phyloP scores from a whole-genome alignment of 768 basidiomycete genomes.

The Leucosporidium scottii region DNA sequence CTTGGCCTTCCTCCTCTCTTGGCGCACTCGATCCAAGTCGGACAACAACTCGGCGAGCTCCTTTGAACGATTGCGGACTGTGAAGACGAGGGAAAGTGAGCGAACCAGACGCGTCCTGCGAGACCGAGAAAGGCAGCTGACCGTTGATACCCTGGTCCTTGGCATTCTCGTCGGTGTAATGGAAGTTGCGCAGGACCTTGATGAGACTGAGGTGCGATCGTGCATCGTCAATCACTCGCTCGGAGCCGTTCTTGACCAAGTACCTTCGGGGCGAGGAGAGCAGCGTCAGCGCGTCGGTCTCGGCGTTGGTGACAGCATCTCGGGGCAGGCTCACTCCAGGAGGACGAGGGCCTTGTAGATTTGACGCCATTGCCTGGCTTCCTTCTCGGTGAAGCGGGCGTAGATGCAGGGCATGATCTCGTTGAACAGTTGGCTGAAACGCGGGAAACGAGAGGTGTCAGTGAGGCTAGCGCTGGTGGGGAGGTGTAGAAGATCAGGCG shows the following conservation, averaged over 20 bases:
- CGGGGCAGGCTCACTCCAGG: constrained; percentile 2
- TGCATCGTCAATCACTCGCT: constrained; percentile 95
- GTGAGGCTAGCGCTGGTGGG: not conserved
- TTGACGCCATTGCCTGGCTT: constrained; percentile 95
- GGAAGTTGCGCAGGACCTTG: constrained; percentile 96
- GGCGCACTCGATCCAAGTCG: constrained; percentile 83
- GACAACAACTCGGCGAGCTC: constrained; percentile 86
- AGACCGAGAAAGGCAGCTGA: constrained; percentile 39
- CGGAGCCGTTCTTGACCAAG: constrained; percentile 91
- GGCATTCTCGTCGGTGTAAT: constrained; percentile 96
- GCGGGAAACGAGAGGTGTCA: too few relatives aligned
- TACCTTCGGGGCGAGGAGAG: constrained; percentile 50
- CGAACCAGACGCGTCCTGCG: too few relatives aligned
- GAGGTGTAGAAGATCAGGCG: constrained; percentile 39
- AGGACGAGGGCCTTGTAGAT: constrained; percentile 72
- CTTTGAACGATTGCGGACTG: constrained; percentile 88
- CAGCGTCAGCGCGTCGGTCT: constrained; percentile 62
- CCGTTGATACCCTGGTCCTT: constrained; percentile 98
- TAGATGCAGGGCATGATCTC: constrained; percentile 99
- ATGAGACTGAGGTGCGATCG: constrained; percentile 87
- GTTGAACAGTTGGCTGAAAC: constrained; percentile 83
- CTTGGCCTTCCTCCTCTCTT: constrained; percentile 87
- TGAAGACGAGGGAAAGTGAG: too few relatives aligned
- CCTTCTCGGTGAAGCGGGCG: constrained; percentile 90
- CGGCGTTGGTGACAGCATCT: not conserved